phyloP scores from a whole-genome alignment of 2,329 filamentous ascomycete species.

The Aspergillus bombycis region DNA sequence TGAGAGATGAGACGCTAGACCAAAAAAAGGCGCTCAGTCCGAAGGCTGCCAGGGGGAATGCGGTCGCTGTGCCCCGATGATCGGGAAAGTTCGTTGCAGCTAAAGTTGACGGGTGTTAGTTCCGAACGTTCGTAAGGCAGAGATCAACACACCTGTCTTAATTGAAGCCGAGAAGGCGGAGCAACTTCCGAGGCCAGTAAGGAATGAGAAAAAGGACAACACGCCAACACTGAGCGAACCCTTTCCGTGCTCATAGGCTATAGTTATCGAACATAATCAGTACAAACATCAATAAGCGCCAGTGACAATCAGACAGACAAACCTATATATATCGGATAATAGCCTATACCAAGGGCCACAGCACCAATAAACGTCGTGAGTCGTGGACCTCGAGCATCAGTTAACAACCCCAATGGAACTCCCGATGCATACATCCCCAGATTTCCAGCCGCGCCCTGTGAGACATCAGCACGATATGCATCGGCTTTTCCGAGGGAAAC shows the following conservation, averaged over 20 bases:
- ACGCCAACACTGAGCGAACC: slow-evolving; percentile 58
- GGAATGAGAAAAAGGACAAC: slow-evolving; percentile 80
- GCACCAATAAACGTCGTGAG: slow-evolving; percentile 77
- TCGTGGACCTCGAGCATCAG: slow-evolving; percentile 80
- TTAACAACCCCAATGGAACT: slow-evolving; percentile 83
- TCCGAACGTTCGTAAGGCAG: not conserved
- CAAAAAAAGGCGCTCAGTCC: slow-evolving; percentile 97
- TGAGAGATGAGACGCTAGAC: slow-evolving; percentile 73
- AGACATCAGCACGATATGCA: slow-evolving; percentile 24
- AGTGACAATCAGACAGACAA: slow-evolving; percentile 16
- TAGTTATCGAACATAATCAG: slow-evolving; percentile 16
- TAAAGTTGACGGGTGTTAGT: slow-evolving; percentile 33
- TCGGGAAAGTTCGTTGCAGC: slow-evolving; percentile 90
- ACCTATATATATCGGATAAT: slow-evolving; percentile 77
- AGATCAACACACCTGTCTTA: slow-evolving; percentile 62
- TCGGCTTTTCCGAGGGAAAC: slow-evolving; percentile 9
- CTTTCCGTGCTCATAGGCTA: slow-evolving; percentile 71
- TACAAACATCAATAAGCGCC: not conserved
- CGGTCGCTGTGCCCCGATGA: slow-evolving; percentile 89
- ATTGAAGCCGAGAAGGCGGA: slow-evolving; percentile 87
- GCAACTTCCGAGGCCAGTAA: slow-evolving; percentile 87
- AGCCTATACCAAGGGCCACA: slow-evolving; percentile 73
- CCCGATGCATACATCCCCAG: slow-evolving; percentile 93
- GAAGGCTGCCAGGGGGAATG: slow-evolving; percentile 89
- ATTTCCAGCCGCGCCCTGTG: slow-evolving; percentile 57